phyloP scores from a whole-genome alignment of 208 protist genomes.

The Acanthamoeba divionensis region DNA sequence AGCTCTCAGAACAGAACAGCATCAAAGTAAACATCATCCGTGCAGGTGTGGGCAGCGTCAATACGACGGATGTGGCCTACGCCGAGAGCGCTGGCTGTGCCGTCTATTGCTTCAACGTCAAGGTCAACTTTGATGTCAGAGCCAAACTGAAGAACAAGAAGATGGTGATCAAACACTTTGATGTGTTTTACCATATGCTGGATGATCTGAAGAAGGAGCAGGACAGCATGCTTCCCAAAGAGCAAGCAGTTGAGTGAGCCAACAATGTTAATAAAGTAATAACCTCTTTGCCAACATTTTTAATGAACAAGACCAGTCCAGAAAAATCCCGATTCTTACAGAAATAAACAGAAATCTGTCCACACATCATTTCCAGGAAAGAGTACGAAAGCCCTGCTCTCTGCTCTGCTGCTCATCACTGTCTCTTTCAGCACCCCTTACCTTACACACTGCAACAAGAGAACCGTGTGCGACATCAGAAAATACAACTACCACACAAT shows the following conservation, averaged over 20 bases:
- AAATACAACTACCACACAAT: too few species aligned
- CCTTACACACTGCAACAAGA: too few species aligned
- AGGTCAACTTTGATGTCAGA: background rate
- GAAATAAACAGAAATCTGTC: too few species aligned
- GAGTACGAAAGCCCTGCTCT: too few species aligned
- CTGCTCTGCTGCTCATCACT: too few species aligned
- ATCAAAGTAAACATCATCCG: slow-evolving; percentile 30
- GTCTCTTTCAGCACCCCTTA: too few species aligned
- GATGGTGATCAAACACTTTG: slow-evolving; percentile 1
- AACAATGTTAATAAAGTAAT: background rate
- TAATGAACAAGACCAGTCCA: too few species aligned
- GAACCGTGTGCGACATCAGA: too few species aligned
- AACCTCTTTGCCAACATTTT: too few species aligned
- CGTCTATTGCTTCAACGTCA: slow-evolving; percentile 51
- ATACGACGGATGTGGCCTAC: slow-evolving; percentile 6
- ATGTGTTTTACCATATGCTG: slow-evolving; percentile 47
- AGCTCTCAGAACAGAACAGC: background rate
- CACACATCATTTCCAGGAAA: too few species aligned
- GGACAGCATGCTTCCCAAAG: background rate
- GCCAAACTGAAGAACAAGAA: background rate
- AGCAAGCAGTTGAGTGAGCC: background rate
- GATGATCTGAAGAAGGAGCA: slow-evolving; percentile 48
- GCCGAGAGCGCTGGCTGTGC: slow-evolving; percentile 1
- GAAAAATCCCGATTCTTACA: too few species aligned
- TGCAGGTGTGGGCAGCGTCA: slow-evolving; percentile 38